Evolutionary conservation across 768 basidiomycete genomes (phyloP), one percentile per base, ranked within the genome.

Genomic region (Guyanaporus albipodus): DNA sequence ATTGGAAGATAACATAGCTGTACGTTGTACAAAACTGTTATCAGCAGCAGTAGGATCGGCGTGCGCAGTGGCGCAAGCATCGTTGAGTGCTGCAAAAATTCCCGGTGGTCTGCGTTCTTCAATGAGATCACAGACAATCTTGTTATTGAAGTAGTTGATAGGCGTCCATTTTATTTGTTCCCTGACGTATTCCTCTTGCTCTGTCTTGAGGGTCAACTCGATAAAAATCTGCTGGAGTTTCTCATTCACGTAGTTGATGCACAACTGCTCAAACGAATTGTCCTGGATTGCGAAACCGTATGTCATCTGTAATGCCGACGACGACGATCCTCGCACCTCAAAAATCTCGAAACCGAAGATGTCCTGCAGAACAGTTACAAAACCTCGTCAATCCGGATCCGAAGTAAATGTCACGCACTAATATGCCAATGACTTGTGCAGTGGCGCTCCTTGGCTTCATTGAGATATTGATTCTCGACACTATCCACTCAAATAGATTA

Each of bases 171-270:
- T 91, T 72, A 99, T 99, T 67, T 95, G 87, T 68, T 99, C 96
- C 46, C 90, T 80, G 23, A 97, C 92, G 61, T 99, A 99, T 70
- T 99, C 96, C 64, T 99, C 96, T 67, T 99, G 96, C 63, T 99
- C 96, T 15, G 95, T 93, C 75, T 99, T 99, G 62, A 99, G 75
- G 0, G 96, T 99, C 40, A 99, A 76, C 67, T 99, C 94, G 60
- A 99, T 99, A 72, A 99, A 99, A 61, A 98, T 99, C 64, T 95
- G 95, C 59, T 99, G 95, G 21, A 99, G 78, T 70, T 99, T 99
- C 70, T 99, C 96, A 76, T 99, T 99, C 72, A 98, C 96, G 60
- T 99, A 99, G 74, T 99, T 99, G 77, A 99, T 99, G 73, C 96
- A 99, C 17, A 99, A 82, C 68, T 99, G 93, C 63, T 94, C 92